Percentiles rank a stretch among this genome's conserved stretches.
These are phyloP conservation scores for Pseudonitzschia multiseries DNA, from an alignment of 108 stramenopile species.

Conservation along the genomic window DNA sequence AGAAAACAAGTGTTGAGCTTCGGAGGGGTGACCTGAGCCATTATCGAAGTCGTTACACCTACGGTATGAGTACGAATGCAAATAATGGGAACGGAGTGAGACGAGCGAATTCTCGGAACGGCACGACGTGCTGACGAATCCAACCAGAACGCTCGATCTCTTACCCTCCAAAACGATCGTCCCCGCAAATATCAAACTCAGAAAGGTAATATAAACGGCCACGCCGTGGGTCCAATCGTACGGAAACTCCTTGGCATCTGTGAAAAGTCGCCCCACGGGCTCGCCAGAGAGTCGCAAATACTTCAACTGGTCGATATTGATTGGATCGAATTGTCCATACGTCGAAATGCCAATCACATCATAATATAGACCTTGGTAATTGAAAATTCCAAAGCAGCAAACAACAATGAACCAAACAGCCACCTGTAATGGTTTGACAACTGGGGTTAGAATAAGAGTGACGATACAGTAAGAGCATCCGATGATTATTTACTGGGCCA, in stretches of 20 bases:
- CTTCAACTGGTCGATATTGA: conserved; percentile 6
- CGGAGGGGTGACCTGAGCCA: conserved; percentile 64
- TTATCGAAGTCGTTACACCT: conserved; percentile 67
- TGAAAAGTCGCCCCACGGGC: conserved; percentile 15
- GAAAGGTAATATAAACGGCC: conserved; percentile 45
- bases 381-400: conserved; percentile 51
- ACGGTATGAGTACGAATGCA: not conserved
- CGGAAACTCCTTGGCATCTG: conserved; percentile 23
- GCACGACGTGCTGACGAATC: not conserved
- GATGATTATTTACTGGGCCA: not conserved
- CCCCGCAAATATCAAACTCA: conserved; percentile 52
- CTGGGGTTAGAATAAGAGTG: no score
- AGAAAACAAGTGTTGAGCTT: conserved; percentile 54
- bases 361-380: conserved; percentile 36
- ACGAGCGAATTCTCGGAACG: no score
- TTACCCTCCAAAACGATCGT: conserved; percentile 59
- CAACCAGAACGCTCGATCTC: not conserved
- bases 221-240: conserved; percentile 59
- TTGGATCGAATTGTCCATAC: conserved; percentile 3
- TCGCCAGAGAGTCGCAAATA: conserved; percentile 11
- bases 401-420: conserved; percentile 44
- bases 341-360: conserved; percentile 19
- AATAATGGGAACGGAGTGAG: not conserved
- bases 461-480: not conserved
- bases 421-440: conserved; percentile 27